A percentile compares a stretch with the other conserved stretches of the same genome.
These are phyloP conservation scores for Tricholoma saponaceum DNA, from an alignment of 768 basidiomycete species.

Conservation along the genomic window DNA sequence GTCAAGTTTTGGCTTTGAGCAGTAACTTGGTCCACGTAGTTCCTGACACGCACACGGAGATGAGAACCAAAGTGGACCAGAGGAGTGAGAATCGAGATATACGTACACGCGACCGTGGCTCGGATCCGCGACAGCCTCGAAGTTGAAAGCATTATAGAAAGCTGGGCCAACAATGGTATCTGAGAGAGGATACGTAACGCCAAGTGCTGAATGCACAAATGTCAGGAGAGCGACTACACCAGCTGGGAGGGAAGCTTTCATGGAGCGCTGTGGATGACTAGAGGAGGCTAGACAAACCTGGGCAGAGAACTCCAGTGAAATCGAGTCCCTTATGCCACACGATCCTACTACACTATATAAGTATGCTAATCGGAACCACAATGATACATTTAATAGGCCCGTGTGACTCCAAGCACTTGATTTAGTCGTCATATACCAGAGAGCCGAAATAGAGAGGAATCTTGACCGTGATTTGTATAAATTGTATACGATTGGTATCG, in stretches of 20 bases:
- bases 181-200: conserved; percentile 34
- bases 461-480: too few relatives aligned
- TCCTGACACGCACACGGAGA: conserved; percentile 23
- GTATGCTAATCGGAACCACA: too few relatives aligned
- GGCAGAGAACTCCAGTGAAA: not conserved
- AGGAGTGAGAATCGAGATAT: not conserved
- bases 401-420: too few relatives aligned
- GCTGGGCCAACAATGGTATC: conserved; percentile 38
- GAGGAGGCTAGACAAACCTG: not conserved
- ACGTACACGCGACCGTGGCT: conserved; percentile 61
- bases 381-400: too few relatives aligned
- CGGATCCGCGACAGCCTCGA: conserved; percentile 48
- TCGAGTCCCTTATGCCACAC: not conserved
- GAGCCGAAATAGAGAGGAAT: too few relatives aligned
- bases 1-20: conserved; percentile 49
- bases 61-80: not conserved
- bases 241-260: not conserved
- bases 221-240: conserved; percentile 1
- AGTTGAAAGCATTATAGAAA: conserved; percentile 47
- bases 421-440: too few relatives aligned
- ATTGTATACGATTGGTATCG: too few relatives aligned
- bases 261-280: not conserved
- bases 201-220: conserved; percentile 7
- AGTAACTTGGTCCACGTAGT: conserved; percentile 33
- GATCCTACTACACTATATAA: too few relatives aligned